Conservation (phyloP, 352 stramenopile species). For the Phytophthora niederhauseri region DNA sequence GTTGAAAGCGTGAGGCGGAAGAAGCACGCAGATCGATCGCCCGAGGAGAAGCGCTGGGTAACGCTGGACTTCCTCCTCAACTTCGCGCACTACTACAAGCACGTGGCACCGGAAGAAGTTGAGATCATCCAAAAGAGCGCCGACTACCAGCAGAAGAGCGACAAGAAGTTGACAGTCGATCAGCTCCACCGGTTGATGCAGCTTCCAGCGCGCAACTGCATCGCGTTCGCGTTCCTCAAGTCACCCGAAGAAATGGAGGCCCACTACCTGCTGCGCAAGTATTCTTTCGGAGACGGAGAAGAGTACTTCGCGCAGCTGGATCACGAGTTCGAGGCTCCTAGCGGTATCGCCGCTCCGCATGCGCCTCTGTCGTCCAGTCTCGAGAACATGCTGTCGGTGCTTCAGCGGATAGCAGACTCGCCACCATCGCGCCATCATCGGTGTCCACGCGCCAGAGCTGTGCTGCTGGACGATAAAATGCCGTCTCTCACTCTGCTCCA, state of each 20-base stretch:
- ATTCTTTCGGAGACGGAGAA: constrained; percentile 73
- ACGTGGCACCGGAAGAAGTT: constrained; percentile 49
- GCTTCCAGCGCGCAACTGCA: constrained; percentile 64
- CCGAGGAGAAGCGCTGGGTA: constrained; percentile 76
- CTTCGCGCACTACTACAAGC: constrained; percentile 76
- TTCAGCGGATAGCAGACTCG: constrained; percentile 35
- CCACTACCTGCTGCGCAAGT: constrained; percentile 70
- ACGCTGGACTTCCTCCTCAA: constrained; percentile 64
- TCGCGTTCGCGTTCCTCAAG: constrained; percentile 81
- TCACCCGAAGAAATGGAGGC: constrained; percentile 56
- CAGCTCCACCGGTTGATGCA: constrained; percentile 57
- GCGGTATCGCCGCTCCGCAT: constrained; percentile 13
- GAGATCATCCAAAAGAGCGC: constrained; percentile 63
- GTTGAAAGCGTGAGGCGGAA: constrained; percentile 57
- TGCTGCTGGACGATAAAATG: constrained; percentile 45
- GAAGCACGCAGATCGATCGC: constrained; percentile 45
- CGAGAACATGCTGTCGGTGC: constrained; percentile 38
- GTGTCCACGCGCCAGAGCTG: constrained; percentile 25
- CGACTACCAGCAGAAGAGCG: constrained; percentile 53
- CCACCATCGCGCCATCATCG: constrained; percentile 13
- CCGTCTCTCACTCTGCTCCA: constrained; percentile 42
- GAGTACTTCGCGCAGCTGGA: constrained; percentile 57
- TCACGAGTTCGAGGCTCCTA: constrained; percentile 40
- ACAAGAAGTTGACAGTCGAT: constrained; percentile 43
- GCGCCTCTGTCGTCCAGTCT: constrained; percentile 32